Evolutionary conservation across 352 stramenopile genomes (phyloP).

Genomic region (Pythium apleroticum): DNA sequence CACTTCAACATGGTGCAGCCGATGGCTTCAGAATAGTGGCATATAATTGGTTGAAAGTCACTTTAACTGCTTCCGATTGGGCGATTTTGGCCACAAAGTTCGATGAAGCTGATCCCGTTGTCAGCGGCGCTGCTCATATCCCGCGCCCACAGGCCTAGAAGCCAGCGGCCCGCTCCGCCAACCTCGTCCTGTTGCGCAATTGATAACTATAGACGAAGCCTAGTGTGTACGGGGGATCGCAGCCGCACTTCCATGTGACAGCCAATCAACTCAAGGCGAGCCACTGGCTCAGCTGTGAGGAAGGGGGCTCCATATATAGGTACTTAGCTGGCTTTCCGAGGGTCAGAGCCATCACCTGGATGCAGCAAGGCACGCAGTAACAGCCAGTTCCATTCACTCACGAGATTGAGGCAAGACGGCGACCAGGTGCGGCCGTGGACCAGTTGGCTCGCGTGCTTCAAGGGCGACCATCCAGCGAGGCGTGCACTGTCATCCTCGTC

Average conservation of each 20-base stretch:
- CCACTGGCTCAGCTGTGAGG: background rate
- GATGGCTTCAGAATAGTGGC: too few relatives aligned
- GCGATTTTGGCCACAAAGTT: too few relatives aligned
- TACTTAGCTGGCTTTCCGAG: too few relatives aligned
- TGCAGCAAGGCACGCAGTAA: background rate
- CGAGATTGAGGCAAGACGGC: background rate
- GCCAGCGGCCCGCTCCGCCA: too few relatives aligned
- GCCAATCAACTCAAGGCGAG: background rate
- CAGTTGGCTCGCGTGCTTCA: background rate
- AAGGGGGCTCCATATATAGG: background rate
- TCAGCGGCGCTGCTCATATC: too few relatives aligned
- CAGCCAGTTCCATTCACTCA: background rate
- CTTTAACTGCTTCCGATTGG: too few relatives aligned
- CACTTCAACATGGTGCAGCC: too few relatives aligned
- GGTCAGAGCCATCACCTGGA: background rate
- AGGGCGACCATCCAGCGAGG: background rate
- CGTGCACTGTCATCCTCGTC: too few relatives aligned
- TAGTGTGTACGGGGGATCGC: background rate
- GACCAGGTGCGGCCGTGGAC: background rate
- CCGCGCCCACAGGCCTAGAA: too few relatives aligned
- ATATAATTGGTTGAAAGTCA: too few relatives aligned
- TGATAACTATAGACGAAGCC: background rate
- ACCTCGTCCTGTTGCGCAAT: background rate
- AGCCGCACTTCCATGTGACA: background rate
- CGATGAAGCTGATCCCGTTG: too few relatives aligned